Conservation (phyloP, 805 yeast species). For the Lipomyces kockii region DNA sequence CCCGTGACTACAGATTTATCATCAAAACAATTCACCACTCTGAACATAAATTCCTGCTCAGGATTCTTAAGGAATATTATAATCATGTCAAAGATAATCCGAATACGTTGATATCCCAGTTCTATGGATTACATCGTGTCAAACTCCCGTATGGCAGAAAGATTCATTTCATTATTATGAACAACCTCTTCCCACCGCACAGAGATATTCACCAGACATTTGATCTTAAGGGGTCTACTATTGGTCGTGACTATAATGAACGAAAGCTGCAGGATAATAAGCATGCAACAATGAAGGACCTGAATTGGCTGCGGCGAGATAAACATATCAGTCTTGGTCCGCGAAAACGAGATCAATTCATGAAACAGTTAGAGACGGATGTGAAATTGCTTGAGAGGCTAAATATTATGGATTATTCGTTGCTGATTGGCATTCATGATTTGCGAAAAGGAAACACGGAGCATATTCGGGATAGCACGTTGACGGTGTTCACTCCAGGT, state of each 20-base stretch:
- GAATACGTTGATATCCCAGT: conserved; percentile 88
- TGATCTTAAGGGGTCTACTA: conserved; percentile 91
- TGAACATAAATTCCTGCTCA: conserved; percentile 83
- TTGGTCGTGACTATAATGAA: conserved; percentile 61
- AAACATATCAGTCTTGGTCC: conserved; percentile 79
- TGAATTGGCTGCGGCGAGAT: conserved; percentile 78
- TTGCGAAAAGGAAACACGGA: conserved; percentile 60
- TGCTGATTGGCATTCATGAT: conserved; percentile 87
- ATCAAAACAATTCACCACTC: conserved; percentile 94
- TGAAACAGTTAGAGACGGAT: conserved; percentile 75
- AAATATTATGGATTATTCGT: conserved; percentile 94
- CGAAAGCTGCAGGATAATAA: conserved; percentile 38
- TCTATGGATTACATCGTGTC: conserved; percentile 92
- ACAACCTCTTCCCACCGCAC: conserved; percentile 93
- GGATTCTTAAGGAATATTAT: conserved; percentile 74
- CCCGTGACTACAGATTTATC: conserved; percentile 90
- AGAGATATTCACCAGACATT: conserved; percentile 81
- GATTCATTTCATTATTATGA: conserved; percentile 94
- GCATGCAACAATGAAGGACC: conserved; percentile 68
- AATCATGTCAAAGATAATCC: conserved; percentile 82
- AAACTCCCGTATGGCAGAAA: conserved; percentile 84
- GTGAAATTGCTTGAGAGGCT: conserved; percentile 70
- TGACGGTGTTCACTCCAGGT: conserved; percentile 47
- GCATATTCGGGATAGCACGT: conserved; percentile 45
- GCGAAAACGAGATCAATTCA: conserved; percentile 59